Evolutionary conservation across 345 rosid species (phyloP).

Genomic region (Gossypium raimondii): DNA sequence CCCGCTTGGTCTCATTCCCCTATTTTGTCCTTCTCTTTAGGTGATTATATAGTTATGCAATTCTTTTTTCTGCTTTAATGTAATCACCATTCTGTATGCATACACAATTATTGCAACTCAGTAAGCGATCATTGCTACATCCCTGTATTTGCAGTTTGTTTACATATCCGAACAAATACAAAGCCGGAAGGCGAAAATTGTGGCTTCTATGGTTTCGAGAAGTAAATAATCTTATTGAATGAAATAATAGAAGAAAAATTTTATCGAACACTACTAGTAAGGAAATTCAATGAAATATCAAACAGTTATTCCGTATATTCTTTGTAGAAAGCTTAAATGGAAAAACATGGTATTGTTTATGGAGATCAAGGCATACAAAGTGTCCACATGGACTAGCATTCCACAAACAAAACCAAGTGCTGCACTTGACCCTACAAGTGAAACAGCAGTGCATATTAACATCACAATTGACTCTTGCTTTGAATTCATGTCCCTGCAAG

Average conservation of each 20-base stretch:
- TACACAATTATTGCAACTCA: not conserved
- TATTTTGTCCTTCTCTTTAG: not conserved
- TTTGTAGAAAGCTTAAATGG: no score
- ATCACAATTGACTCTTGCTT: constrained; percentile 73
- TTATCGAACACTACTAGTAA: not conserved
- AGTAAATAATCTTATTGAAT: not conserved
- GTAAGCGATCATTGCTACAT: not conserved
- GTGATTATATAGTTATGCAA: not conserved
- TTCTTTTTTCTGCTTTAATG: not conserved
- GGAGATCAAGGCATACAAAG: not conserved
- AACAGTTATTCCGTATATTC: no score
- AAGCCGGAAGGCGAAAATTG: not conserved
- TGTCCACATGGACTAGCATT: constrained; percentile 33
- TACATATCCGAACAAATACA: no score
- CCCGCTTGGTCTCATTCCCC: not conserved
- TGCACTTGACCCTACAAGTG: constrained; percentile 66
- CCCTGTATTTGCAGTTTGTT: no score
- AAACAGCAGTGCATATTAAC: constrained; percentile 63
- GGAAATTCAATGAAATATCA: not conserved
- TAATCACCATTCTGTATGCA: not conserved
- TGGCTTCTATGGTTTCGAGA: not conserved
- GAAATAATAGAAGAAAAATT: not conserved
- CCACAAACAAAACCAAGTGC: constrained; percentile 79
- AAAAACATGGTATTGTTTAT: not conserved
- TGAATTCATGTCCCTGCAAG: constrained; percentile 65